phyloP scores from a whole-genome alignment of 106 monocot genomes.

The Platanthera guangdongensis region DNA sequence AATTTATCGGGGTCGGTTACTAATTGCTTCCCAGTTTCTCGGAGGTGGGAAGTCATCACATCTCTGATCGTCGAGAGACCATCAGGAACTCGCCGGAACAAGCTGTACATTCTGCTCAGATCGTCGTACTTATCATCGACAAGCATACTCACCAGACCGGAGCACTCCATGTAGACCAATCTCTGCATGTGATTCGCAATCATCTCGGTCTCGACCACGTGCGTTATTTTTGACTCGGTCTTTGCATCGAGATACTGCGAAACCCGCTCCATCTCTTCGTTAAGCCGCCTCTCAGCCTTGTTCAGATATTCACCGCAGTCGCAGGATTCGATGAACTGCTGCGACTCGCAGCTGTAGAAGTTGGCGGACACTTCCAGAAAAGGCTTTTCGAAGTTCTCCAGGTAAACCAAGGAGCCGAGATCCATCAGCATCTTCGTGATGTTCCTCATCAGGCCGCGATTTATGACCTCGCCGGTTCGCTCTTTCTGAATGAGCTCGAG shows the following conservation, averaged over 20 bases:
- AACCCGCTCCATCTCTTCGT: constrained; percentile 90
- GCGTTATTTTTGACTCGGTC: constrained; percentile 64
- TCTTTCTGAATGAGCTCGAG: constrained; percentile 75
- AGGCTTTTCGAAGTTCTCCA: constrained; percentile 80
- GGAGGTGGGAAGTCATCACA: constrained; percentile 77
- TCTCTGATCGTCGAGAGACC: constrained; percentile 73
- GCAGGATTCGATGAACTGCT: constrained; percentile 77
- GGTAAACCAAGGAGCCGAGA: constrained; percentile 69
- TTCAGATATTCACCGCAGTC: constrained; percentile 85
- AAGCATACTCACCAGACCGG: constrained; percentile 91
- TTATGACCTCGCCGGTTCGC: constrained; percentile 79
- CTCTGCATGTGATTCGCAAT: constrained; percentile 94
- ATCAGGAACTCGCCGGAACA: constrained; percentile 73
- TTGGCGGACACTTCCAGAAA: constrained; percentile 74
- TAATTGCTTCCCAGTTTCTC: constrained; percentile 76
- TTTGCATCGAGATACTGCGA: constrained; percentile 67
- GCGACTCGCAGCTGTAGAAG: constrained; percentile 81
- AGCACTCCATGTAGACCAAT: constrained; percentile 91
- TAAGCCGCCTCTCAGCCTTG: constrained; percentile 78
- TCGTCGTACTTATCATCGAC: constrained; percentile 88
- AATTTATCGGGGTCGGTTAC: constrained; percentile 80
- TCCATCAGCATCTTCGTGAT: constrained; percentile 88
- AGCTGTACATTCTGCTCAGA: constrained; percentile 72
- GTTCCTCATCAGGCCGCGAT: constrained; percentile 77
- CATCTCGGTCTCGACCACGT: constrained; percentile 91